Evolutionary conservation across 495 filamentous ascomycete species (phyloP), one percentile per base, ranked within the genome.

Genomic region (Podospora pseudopauciseta): DNA sequence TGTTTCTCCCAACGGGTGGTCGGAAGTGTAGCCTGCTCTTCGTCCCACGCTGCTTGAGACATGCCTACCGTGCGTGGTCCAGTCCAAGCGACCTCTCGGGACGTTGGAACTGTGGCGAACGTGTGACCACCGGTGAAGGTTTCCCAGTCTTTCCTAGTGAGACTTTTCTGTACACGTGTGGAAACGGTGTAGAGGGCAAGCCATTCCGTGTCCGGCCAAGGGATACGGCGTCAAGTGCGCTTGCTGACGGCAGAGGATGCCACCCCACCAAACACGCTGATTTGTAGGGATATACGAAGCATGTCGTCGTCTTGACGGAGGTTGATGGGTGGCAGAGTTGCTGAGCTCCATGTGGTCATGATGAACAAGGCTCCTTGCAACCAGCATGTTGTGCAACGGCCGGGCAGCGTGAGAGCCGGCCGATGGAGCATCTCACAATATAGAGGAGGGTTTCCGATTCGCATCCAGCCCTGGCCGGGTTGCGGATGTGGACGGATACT

Each of bases 381-480:
- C 26, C 16, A 18, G 13, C 7, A 65, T 69, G 67, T 26, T 54
- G 67, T 69, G 67, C 55, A 69, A 69, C 67, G 56, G 56, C 61
- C 13, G 67, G 32, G 23, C 20, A 63, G 62, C 59, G 28, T 54
- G 39, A 54, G 28, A 59, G 60, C 27, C 66, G 60, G 66, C 60
- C 64, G 63, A 65, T 69, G 63, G 58, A 44, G 44, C 57, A 56
- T 58, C 56, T 63, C 19, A 53, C 9, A 60, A 11, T 32, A 39
- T 63, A 49, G 44, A 27, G 56, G 53, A 66, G 49, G 23, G 7
- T 27, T 66, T 32, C 64, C 68, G 64, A 66, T 30, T 23, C 49
- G 61, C 30, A 44, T 49, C 5, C 3, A 44, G 61, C 15, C 30
- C 61, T 49, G 5, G 28, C 27, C 18, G n/a, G 27, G 61, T n/a